Base-by-base conservation (phyloP, 148 eudicot species). In the Mesembryanthemum crystallinum region DNA sequence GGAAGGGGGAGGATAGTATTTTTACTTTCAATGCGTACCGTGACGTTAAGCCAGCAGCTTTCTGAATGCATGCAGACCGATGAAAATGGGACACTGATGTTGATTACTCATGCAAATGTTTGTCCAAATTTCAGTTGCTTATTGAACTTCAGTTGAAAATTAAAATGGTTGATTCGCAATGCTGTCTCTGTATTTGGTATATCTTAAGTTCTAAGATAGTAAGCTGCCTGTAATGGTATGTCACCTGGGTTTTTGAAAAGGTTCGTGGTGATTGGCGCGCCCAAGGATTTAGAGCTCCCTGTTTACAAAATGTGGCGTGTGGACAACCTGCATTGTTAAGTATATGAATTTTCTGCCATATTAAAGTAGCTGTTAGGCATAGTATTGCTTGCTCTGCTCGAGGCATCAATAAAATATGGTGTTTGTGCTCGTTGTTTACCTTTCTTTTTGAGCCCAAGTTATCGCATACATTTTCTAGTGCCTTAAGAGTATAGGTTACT, bases 21-120 rank as follows among this genome's bases (percentile, higher is more conserved):
- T 6, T 39, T 39, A 52, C 11, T 0, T 52, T 52, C 21, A 57
- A 20, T 57, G 61, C 61, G 8, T 57, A 23, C 24, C 21, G 25
- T n/a, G 9, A n/a, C 25, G 6, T 24, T 27, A 1, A 60, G 5
- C 30, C 11, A 29, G 66, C 37, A 21, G 30, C 8, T 54, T 9
- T 33, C 1, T 67, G 15, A 27, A 52, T 69, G 60, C 74, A 74
- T 79, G 75, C 78, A 79, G 54, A 67, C 33, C 47, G 3, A n/a
- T 74, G 77, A 37, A 35, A 10, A 47, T 61, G 55, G 24, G 24
- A 68, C n/a, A 15, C 11, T 67, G 29, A 42, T 18, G 68, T 47
- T 49, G 69, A 17, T 21, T 58, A 45, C 7, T 23, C 10, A 2
- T 45, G 51, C 23, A 4, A 59, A 59, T 23, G 29, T 45, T 14